These are phyloP conservation scores for Ampelomyces quisqualis DNA, from an alignment of 2,329 filamentous ascomycete genomes.

Conservation along the genomic window DNA sequence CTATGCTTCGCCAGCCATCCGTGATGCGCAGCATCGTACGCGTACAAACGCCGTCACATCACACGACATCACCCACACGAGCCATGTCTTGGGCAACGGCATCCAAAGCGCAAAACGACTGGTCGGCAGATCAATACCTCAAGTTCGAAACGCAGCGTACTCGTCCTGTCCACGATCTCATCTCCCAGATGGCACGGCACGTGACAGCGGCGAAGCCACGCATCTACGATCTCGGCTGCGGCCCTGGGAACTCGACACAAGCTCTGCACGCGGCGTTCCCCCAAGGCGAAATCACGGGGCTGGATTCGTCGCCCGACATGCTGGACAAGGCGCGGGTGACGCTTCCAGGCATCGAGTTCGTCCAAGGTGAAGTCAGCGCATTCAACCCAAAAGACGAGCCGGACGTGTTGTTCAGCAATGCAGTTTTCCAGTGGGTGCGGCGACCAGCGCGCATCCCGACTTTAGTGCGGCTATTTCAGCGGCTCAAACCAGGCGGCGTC, in stretches of 20 bases:
- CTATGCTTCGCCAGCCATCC: neutral
- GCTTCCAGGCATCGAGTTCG: constrained; percentile 49
- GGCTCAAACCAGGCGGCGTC: constrained; percentile 49
- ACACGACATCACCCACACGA: constrained; percentile 1
- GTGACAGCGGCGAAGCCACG: constrained; percentile 31
- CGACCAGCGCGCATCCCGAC: constrained; percentile 47
- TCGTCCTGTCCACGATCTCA: constrained; percentile 55
- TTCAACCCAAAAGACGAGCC: constrained; percentile 37
- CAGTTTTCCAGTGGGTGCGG: constrained; percentile 61
- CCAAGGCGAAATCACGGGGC: constrained; percentile 49
- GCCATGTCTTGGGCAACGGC: neutral
- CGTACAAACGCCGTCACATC: constrained; percentile 2
- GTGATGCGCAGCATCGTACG: neutral
- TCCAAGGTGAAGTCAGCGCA: constrained; percentile 48
- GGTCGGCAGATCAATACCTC: constrained; percentile 60
- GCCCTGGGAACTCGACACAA: constrained; percentile 60
- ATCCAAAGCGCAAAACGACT: constrained; percentile 42
- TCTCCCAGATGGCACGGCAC: constrained; percentile 50
- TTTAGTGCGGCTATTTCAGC: constrained; percentile 48
- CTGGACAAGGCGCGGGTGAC: constrained; percentile 49
- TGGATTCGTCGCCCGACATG: constrained; percentile 61
- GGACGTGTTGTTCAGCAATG: constrained; percentile 57
- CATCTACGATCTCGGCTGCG: constrained; percentile 62
- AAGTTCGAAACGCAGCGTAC: constrained; percentile 58
- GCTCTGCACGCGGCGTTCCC: constrained; percentile 54